A percentile compares a stretch with the other conserved stretches of the same genome.
Evolutionary conservation across 208 protist genomes (phyloP).

Genomic region (Lotmaria passim): DNA sequence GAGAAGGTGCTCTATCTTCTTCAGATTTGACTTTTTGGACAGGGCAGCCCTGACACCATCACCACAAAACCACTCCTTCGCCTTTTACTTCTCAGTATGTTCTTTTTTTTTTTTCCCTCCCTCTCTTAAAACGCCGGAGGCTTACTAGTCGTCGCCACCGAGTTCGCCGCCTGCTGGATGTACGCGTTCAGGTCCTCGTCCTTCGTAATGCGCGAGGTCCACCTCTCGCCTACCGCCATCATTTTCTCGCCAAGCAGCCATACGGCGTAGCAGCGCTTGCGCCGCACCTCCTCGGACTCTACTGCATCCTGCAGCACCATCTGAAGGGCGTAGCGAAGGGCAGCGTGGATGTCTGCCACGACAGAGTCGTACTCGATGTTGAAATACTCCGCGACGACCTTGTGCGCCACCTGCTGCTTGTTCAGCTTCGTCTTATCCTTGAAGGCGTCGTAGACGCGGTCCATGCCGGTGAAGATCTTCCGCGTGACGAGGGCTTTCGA

Average conservation of each 20-base stretch:
- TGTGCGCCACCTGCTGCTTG: slow-evolving; percentile 44
- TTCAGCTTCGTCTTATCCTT: slow-evolving; percentile 47
- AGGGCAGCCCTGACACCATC: too few relatives aligned
- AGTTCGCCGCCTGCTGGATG: slow-evolving; percentile 82
- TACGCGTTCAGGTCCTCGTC: slow-evolving; percentile 81
- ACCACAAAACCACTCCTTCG: too few relatives aligned
- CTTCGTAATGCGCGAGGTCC: slow-evolving; percentile 40
- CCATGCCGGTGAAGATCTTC: slow-evolving; percentile 68
- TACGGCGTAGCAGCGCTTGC: slow-evolving; percentile 79
- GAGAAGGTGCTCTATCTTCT: too few relatives aligned
- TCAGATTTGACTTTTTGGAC: too few relatives aligned
- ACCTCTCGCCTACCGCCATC: slow-evolving; percentile 60
- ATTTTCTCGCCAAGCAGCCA: slow-evolving; percentile 85
- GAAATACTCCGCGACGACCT: slow-evolving; percentile 82
- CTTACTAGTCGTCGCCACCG: slow-evolving; percentile 59
- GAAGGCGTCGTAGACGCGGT: slow-evolving; percentile 61
- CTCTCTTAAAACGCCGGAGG: slow-evolving; percentile 52
- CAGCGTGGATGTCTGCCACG: slow-evolving; percentile 65
- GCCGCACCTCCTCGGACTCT: slow-evolving; percentile 58
- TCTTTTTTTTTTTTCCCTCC: neutral
- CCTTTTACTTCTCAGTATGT: too few relatives aligned
- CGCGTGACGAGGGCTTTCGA: slow-evolving; percentile 73
- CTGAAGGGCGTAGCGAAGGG: slow-evolving; percentile 73
- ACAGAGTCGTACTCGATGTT: slow-evolving; percentile 88
- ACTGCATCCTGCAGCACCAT: slow-evolving; percentile 73